A percentile compares a stretch with the other conserved stretches of the same genome.
Conservation (phyloP, 306 rosid species). For the Geum urbanum region DNA sequence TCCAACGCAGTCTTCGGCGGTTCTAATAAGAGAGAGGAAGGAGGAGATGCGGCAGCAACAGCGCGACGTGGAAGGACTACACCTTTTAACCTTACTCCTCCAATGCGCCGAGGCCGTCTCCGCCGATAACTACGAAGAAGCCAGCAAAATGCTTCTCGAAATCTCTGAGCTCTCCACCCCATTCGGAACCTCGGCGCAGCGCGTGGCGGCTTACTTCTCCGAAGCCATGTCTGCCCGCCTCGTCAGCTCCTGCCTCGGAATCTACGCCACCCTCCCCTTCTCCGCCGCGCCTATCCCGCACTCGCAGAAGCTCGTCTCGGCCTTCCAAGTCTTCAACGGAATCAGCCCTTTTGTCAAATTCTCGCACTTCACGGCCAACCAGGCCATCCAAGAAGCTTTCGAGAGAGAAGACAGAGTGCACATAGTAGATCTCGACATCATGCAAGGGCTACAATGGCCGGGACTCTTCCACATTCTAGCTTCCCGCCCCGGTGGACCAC, state of each 20-base stretch:
- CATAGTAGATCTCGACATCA: conserved; percentile 86
- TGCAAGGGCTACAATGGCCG: conserved; percentile 99
- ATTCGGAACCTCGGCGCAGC: conserved; percentile 86
- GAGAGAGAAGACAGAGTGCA: conserved; percentile 90
- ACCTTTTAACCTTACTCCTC: conserved; percentile 76
- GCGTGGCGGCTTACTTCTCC: conserved; percentile 96
- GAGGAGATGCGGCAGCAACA: conserved; percentile 74
- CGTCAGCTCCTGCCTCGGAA: conserved; percentile 84
- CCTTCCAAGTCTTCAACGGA: conserved; percentile 94
- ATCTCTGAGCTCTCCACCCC: conserved; percentile 88
- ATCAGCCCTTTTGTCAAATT: conserved; percentile 91
- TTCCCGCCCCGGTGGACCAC: conserved; percentile 90
- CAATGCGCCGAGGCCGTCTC: conserved; percentile 97
- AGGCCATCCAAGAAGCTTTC: conserved; percentile 93
- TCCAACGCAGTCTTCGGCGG: conserved; percentile 8
- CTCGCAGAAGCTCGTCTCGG: conserved; percentile 83
- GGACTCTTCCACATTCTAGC: conserved; percentile 89
- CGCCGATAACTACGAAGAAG: conserved; percentile 77
- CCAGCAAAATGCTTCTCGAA: conserved; percentile 71
- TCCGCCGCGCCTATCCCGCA: conserved; percentile 36
- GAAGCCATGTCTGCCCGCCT: conserved; percentile 95
- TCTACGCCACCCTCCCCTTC: conserved; percentile 63
- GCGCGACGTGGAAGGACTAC: conserved; percentile 82
- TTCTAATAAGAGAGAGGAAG: conserved; percentile 48
- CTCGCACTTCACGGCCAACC: conserved; percentile 97